These are phyloP conservation scores for Ustilago sp. DNA, from an alignment of 1,284 basidiomycete genomes.

Conservation along the genomic window DNA sequence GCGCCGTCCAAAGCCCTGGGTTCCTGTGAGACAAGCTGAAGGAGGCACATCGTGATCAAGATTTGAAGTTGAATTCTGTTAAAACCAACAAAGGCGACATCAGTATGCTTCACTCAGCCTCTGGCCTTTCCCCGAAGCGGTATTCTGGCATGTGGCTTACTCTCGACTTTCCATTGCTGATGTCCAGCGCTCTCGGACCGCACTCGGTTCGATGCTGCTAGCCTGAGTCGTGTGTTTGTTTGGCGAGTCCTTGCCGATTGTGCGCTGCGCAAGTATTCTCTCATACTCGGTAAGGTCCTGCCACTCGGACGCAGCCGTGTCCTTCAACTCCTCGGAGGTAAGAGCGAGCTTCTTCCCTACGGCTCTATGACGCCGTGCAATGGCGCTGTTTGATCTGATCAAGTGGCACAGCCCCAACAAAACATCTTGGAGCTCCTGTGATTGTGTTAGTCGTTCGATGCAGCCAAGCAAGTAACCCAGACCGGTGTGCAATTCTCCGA, in stretches of 20 bases:
- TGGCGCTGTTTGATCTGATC: conserved; percentile 28
- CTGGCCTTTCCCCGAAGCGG: not conserved
- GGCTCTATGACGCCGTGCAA: conserved; percentile 20
- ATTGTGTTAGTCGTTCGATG: conserved; percentile 25
- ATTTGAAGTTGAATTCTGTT: conserved; percentile 49
- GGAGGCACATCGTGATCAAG: conserved; percentile 38
- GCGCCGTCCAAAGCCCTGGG: conserved; percentile 36
- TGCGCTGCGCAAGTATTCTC: conserved; percentile 11
- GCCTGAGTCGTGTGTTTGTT: not conserved
- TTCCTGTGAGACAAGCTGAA: conserved; percentile 43
- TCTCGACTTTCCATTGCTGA: conserved; percentile 51
- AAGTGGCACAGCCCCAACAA: conserved; percentile 32
- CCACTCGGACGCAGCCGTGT: not conserved
- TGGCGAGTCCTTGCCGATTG: not conserved
- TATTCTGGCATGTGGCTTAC: conserved; percentile 18
- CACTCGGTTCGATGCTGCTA: not conserved
- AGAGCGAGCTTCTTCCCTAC: conserved; percentile 2
- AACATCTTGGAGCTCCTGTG: conserved; percentile 22
- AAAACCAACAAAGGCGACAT: not conserved
- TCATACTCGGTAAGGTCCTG: conserved; percentile 17
- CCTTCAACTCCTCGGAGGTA: not conserved
- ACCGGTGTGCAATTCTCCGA: conserved; percentile 47
- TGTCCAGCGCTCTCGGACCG: conserved; percentile 21
- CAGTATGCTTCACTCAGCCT: not conserved
- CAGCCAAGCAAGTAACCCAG: conserved; percentile 36